A percentile compares a stretch with the other conserved stretches of the same genome.
Conservation (phyloP, 495 filamentous ascomycete genomes). For the Hypoxylon subgilvum region DNA sequence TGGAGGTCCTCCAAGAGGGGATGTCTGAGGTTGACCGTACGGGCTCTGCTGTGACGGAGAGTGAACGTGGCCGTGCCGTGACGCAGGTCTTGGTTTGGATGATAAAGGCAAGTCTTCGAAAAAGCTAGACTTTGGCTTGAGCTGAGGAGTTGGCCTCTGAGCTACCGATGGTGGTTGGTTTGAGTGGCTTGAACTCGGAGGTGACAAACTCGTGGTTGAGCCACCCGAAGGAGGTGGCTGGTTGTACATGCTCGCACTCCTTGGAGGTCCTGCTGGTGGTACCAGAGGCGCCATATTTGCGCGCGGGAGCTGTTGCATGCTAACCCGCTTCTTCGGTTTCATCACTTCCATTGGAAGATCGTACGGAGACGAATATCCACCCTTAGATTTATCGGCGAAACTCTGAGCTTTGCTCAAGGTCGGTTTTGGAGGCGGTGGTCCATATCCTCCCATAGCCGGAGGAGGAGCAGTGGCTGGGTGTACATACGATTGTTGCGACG, state of each 20-base stretch:
- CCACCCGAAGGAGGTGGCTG: constrained; percentile 46
- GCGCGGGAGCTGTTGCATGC: constrained; percentile 48
- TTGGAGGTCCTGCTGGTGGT: constrained; percentile 56
- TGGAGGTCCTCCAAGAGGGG: constrained; percentile 38
- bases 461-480: constrained; percentile 52
- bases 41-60: constrained; percentile 49
- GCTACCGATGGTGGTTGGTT: constrained; percentile 33
- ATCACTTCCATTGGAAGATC: constrained; percentile 90
- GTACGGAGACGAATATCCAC: constrained; percentile 91
- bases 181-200: constrained; percentile 46
- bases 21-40: constrained; percentile 38
- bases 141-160: constrained; percentile 41
- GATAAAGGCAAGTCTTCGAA: constrained; percentile 86
- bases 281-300: constrained; percentile 43
- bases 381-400: constrained; percentile 85
- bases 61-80: constrained; percentile 48
- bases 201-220: constrained; percentile 43
- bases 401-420: constrained; percentile 68
- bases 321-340: constrained; percentile 66
- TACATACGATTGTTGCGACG: constrained; percentile 43
- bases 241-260: constrained; percentile 66
- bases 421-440: constrained; percentile 45
- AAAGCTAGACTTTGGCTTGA: constrained; percentile 63
- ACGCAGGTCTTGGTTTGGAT: constrained; percentile 60
- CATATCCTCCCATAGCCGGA: constrained; percentile 48